Conservation (phyloP, 768 basidiomycete species). For the Agrocybe praecox region DNA sequence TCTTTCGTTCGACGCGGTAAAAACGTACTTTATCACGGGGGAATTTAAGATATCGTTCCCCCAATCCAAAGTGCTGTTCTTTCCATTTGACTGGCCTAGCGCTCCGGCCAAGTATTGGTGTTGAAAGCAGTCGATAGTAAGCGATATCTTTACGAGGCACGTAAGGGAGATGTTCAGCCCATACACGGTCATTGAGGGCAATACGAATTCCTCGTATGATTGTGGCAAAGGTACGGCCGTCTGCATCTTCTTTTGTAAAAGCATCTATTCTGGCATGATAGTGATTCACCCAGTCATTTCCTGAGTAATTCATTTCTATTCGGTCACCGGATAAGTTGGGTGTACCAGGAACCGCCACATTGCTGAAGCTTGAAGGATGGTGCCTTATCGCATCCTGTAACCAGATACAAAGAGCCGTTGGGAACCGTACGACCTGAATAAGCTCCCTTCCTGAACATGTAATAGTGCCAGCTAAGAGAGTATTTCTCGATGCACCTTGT, state of each 20-base stretch:
- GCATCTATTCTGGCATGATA: no score
- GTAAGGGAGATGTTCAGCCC: neutral
- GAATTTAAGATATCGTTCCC: no score
- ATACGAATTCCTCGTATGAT: neutral
- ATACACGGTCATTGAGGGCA: neutral
- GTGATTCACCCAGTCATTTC: neutral
- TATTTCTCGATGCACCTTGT: constrained; percentile 8
- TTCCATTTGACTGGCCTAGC: neutral
- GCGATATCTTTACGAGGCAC: neutral
- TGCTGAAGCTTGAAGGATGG: constrained; percentile 5
- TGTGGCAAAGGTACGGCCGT: neutral
- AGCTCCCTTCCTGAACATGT: neutral
- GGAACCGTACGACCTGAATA: constrained; percentile 36
- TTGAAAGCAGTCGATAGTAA: neutral
- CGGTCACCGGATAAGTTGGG: neutral
- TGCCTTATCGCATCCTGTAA: constrained; percentile 11
- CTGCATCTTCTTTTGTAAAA: neutral
- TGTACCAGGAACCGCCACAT: neutral
- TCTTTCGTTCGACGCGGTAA: no score
- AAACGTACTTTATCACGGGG: no score
- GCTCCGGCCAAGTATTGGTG: neutral
- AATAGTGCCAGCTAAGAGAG: constrained; percentile 13
- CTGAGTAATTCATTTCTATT: neutral
- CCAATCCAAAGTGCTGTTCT: no score
- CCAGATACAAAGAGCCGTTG: constrained; percentile 13